Evolutionary conservation across 345 rosid species (phyloP), one percentile per base, ranked within the genome.

Genomic region (Aquilaria malaccensis): DNA sequence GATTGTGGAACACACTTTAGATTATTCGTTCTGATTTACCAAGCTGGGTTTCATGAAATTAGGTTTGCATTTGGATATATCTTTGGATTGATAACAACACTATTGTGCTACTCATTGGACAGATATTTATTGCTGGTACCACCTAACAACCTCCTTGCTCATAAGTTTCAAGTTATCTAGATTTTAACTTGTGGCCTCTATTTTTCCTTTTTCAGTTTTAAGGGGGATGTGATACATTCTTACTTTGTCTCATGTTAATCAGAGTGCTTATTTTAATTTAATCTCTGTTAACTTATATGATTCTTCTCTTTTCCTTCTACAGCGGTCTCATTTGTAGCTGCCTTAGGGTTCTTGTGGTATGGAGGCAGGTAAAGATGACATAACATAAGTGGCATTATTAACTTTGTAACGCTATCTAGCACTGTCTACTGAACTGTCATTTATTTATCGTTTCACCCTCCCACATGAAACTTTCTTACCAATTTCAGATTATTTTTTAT

Each of bases 281-380:
- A 9, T 37, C 43, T 37, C 7, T 37, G 7, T 37, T 4, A 37
- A 37, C 7, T 9, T 9, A 4, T 37, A 37, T 37, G 7, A 37
- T 37, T 9, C 7, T 9, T 37, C 7, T 2, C 43, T 37, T 37
- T 37, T 37, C 7, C 43, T 77, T 54, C 69, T 68, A 33, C 84
- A 95, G 99, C 72, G 81, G 83, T 95, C 50, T 95, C 99, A 32
- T 81, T 88, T 69, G 59, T 91, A 41, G 99, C 98, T 51, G 95
- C 99, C 22, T 67, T 87, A 67, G 96, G 98, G 56, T 95, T 91
- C 86, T 77, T 91, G 85, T 80, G 86, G 2, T 95, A 85, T 64
- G 99, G 99, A 67, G 99, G 99, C 86, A 91, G 99, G 99, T 91
- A 58, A 81, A 65, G 49, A 60, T 65, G 10, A 57, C 54, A 7